Conservation (phyloP, 768 basidiomycete genomes). For the Lactarius deliciosus region DNA sequence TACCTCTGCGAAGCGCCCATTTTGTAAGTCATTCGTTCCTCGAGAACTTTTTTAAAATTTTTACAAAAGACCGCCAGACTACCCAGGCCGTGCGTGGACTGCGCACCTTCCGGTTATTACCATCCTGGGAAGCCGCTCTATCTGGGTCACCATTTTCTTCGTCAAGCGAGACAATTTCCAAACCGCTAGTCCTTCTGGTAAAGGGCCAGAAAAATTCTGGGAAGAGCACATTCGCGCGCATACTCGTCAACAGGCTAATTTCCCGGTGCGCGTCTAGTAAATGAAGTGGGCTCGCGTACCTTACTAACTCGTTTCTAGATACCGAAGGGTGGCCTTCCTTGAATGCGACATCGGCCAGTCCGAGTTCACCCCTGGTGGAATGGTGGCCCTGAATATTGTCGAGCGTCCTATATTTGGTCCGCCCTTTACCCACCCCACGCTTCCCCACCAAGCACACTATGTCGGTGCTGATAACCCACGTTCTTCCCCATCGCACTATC, state of each 20-base stretch:
- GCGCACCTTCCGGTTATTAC: slow-evolving; percentile 39
- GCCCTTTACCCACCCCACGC: slow-evolving; percentile 77
- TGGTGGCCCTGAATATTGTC: slow-evolving; percentile 77
- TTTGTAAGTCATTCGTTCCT: slow-evolving; percentile 41
- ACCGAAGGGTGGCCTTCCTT: slow-evolving; percentile 81
- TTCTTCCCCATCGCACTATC: slow-evolving; percentile 72
- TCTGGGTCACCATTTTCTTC: slow-evolving; percentile 3
- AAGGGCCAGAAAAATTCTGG: slow-evolving; percentile 87
- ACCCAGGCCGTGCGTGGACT: slow-evolving; percentile 35
- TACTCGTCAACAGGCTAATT: slow-evolving; percentile 67
- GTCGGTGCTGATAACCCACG: slow-evolving; percentile 78
- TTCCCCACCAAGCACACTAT: slow-evolving; percentile 76
- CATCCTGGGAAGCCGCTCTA: slow-evolving; percentile 40
- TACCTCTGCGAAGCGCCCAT: slow-evolving; percentile 50
- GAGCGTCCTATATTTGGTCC: slow-evolving; percentile 75
- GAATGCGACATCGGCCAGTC: slow-evolving; percentile 95
- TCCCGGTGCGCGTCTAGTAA: slow-evolving; percentile 44
- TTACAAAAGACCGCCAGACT: slow-evolving; percentile 32
- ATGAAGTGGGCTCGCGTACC: not conserved
- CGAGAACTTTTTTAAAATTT: slow-evolving; percentile 13
- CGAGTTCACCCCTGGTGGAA: slow-evolving; percentile 86
- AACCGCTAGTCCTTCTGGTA: slow-evolving; percentile 45
- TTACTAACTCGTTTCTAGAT: slow-evolving; percentile 44
- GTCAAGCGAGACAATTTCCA: not conserved
- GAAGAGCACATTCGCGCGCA: slow-evolving; percentile 85